phyloP scores from a whole-genome alignment of 345 rosid species.

The Gynandropsis gynandra region DNA sequence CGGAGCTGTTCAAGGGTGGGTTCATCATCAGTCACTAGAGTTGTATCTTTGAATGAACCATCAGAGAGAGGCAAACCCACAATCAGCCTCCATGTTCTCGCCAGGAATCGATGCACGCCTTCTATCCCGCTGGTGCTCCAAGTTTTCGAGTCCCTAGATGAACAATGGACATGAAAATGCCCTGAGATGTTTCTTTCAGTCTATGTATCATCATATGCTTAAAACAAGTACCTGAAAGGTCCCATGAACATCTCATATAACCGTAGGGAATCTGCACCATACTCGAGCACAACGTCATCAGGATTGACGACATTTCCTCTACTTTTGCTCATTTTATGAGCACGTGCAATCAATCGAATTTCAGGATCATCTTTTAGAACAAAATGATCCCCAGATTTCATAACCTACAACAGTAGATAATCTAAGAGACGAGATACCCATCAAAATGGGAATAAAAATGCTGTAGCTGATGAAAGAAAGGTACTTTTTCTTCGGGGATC shows the following conservation, averaged over 20 bases:
- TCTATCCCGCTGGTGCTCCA: slow-evolving; percentile 96
- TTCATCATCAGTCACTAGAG: slow-evolving; percentile 49
- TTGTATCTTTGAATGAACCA: slow-evolving; percentile 54
- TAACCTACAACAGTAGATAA: slow-evolving; percentile 35
- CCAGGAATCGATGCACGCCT: slow-evolving; percentile 87
- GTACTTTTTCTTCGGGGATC: slow-evolving; percentile 63
- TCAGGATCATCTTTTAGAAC: slow-evolving; percentile 56
- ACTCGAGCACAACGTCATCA: slow-evolving; percentile 74
- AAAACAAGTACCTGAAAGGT: slow-evolving; percentile 63
- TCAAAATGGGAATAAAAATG: background rate
- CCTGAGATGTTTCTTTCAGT: background rate
- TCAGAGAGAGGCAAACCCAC: slow-evolving; percentile 58
- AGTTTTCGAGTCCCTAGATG: slow-evolving; percentile 78
- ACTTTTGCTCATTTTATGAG: slow-evolving; percentile 97
- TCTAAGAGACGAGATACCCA: background rate
- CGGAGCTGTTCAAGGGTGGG: slow-evolving; percentile 68
- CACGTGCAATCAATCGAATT: slow-evolving; percentile 59
- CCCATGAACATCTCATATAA: slow-evolving; percentile 99
- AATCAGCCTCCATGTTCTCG: slow-evolving; percentile 81
- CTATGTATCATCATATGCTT: background rate
- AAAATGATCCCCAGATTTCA: slow-evolving; percentile 68
- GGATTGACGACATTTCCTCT: slow-evolving; percentile 96
- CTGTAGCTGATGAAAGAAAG: slow-evolving; percentile 14
- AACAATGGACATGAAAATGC: slow-evolving; percentile 9
- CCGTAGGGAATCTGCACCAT: slow-evolving; percentile 94